A percentile compares a stretch with the other conserved stretches of the same genome.
phyloP scores from a whole-genome alignment of 2,329 filamentous ascomycete species.

The Alternaria sp. region DNA sequence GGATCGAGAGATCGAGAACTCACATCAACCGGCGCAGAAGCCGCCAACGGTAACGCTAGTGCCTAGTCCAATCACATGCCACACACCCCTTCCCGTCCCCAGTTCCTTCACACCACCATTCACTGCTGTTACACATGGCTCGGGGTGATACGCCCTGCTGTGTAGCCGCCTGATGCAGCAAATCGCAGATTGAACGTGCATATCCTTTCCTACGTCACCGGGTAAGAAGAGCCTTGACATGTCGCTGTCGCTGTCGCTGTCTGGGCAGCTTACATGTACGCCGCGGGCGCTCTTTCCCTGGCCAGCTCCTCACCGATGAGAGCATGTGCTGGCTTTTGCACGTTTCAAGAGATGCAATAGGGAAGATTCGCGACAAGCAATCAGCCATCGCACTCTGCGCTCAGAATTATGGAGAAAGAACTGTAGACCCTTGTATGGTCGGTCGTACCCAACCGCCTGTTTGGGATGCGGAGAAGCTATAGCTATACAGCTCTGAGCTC shows the following conservation, averaged over 20 bases:
- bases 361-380: constrained; percentile 4
- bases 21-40: constrained; percentile 15
- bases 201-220: constrained; percentile 7
- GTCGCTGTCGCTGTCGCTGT: not conserved
- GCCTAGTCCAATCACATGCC: constrained; percentile 23
- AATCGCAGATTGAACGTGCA: not conserved
- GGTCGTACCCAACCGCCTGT: constrained; percentile 7
- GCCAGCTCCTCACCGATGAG: not conserved
- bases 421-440: constrained; percentile 7
- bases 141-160: constrained; percentile 21
- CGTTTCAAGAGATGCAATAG: not conserved
- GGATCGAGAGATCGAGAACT: constrained; percentile 31
- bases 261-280: not conserved
- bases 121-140: constrained; percentile 23
- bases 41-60: constrained; percentile 21
- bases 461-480: constrained; percentile 13
- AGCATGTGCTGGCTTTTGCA: not conserved
- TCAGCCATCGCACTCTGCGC: not conserved
- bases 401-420: constrained; percentile 1
- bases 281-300: not conserved
- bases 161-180: constrained; percentile 6
- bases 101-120: constrained; percentile 22
- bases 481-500: constrained; percentile 6
- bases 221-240: not conserved
- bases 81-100: constrained; percentile 11